These are phyloP conservation scores for Triticum dicoccoides DNA, from an alignment of 176 grass and related monocot genomes.

Conservation along the genomic window DNA sequence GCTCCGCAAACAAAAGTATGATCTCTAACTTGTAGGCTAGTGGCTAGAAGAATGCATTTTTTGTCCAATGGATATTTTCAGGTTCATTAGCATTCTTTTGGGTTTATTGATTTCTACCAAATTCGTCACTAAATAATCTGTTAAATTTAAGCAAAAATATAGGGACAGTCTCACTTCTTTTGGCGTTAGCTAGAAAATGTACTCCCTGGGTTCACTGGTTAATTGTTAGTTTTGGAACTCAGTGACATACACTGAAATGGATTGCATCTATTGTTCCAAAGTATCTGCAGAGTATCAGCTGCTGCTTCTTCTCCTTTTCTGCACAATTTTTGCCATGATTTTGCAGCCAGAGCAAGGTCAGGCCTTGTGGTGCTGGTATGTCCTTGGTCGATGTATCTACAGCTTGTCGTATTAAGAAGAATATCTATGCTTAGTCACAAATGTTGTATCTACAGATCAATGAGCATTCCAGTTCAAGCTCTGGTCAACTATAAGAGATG, in stretches of 20 bases:
- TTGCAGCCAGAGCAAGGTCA: slow-evolving; percentile 73
- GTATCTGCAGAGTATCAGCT: background rate
- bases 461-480: slow-evolving; percentile 99
- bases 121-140: too few relatives aligned
- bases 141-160: background rate
- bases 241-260: too few relatives aligned
- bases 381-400: slow-evolving; percentile 89
- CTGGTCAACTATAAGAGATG: slow-evolving; percentile 88
- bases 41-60: background rate
- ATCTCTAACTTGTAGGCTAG: slow-evolving; percentile 8
- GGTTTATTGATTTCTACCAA: too few relatives aligned
- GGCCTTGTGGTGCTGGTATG: slow-evolving; percentile 97
- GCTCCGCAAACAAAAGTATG: slow-evolving; percentile 69
- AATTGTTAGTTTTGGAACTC: background rate
- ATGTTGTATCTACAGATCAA: slow-evolving; percentile 94
- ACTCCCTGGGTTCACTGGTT: slow-evolving; percentile 4
- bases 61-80: background rate
- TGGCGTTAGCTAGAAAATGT: background rate
- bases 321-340: slow-evolving; percentile 10
- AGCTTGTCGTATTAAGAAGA: slow-evolving; percentile 91
- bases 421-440: slow-evolving; percentile 17
- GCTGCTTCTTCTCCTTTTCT: background rate
- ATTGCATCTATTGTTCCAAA: too few relatives aligned
- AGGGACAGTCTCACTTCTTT: background rate
- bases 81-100: background rate